These are phyloP conservation scores for Symbiodinium pilosum DNA, from an alignment of 73 alveolate species.

Conservation along the genomic window DNA sequence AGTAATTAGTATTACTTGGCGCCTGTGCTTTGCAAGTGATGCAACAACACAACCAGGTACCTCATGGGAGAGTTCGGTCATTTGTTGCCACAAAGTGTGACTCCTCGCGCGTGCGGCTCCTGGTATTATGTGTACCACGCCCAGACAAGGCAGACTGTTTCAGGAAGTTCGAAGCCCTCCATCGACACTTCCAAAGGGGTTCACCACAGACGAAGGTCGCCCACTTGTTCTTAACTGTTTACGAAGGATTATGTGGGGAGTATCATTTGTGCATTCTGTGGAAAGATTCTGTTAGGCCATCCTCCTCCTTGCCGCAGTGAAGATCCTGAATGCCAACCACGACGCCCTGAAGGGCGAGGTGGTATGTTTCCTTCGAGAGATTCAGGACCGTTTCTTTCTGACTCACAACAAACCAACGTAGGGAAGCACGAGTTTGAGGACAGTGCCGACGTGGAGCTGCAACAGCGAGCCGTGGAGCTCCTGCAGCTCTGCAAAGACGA, in stretches of 20 bases:
- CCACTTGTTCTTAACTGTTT: neutral
- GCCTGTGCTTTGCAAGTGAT: too few relatives aligned
- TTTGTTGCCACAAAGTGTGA: conserved; percentile 61
- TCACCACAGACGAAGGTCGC: conserved; percentile 73
- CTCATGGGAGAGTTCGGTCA: conserved; percentile 93
- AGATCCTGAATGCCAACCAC: conserved; percentile 50
- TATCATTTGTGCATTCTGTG: neutral
- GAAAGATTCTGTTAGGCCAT: too few relatives aligned
- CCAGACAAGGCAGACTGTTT: neutral
- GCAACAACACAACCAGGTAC: too few relatives aligned
- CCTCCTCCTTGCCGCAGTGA: conserved; percentile 56
- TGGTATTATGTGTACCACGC: neutral
- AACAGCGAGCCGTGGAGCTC: conserved; percentile 90
- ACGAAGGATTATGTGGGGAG: neutral
- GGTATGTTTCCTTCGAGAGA: conserved; percentile 39
- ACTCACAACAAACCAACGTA: neutral
- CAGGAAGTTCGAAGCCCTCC: conserved; percentile 71
- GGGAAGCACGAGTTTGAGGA: too few relatives aligned
- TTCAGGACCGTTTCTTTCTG: neutral
- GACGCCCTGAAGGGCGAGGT: conserved; percentile 71
- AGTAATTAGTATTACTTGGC: too few relatives aligned
- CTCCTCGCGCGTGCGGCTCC: conserved; percentile 51
- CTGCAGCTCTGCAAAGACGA: conserved; percentile 56
- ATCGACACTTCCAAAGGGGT: conserved; percentile 83
- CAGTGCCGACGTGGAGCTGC: conserved; percentile 79